Base-by-base conservation (phyloP, 805 yeast species). In the Crinitomyces ghanaensis region DNA sequence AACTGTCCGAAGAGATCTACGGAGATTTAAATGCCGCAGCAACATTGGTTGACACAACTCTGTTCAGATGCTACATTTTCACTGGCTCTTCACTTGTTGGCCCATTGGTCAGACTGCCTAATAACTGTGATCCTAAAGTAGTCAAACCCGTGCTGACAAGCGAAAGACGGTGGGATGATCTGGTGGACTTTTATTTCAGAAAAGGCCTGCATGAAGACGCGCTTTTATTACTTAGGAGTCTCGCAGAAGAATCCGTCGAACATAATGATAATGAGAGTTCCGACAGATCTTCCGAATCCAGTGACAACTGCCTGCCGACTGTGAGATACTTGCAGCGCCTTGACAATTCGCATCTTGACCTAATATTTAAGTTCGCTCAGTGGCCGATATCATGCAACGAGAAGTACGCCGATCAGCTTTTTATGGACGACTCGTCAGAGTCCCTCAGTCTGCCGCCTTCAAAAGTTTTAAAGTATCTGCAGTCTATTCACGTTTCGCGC, bases 141-240 rank as follows among this genome's bases (percentile, higher is more conserved):
- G 93, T 83, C 2, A 70, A 71, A 31, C 65, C 70, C 32, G 64
- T 84, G 19, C 52, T 65, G 7, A 35, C 39, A 5, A 49, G 57
- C 3, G 59, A 65, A 5, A 57, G 62, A 2, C 66, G 71, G 48
- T 70, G 70, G 44, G 68, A 68, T 20, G 95, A 84, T 45, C 60
- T 86, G 26, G 66, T 83, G 6, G 93, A 81, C 47, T 86, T 82
- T 48, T 82, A 78, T 45, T 74, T 62, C 43, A 71, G 77, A n/a
- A 62, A 77, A 33, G 50, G 57, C 1, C 50, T 68, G 30, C 94
- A 84, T 53, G 58, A 60, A 5, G 72, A 75, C 33, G 93, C 95
- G 0, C 57, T 91, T 26, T 57, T 64, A 4, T 63, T 81, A 48
- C 58, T 88, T 13, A 56, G 60, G n/a, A 53, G 51, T 9, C 37